These are phyloP conservation scores for Pyrus pyrifolia DNA, from an alignment of 306 rosid genomes.

Conservation along the genomic window DNA sequence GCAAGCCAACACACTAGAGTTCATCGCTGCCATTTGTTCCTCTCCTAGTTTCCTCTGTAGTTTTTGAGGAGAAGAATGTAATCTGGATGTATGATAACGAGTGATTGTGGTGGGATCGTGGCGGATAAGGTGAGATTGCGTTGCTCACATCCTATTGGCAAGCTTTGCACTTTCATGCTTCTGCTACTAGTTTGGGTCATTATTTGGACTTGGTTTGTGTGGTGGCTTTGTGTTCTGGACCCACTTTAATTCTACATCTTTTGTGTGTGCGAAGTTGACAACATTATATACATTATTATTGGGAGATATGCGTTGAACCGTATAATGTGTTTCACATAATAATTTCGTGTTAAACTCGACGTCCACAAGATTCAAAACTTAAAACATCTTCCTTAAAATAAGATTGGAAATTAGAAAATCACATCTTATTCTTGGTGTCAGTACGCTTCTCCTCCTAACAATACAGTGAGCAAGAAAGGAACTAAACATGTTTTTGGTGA, in stretches of 20 bases:
- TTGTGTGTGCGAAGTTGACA: neutral
- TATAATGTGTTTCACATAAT: no score
- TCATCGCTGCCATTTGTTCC: constrained; percentile 61
- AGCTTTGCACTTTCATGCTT: constrained; percentile 6
- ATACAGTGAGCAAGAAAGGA: neutral
- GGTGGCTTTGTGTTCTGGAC: constrained; percentile 23
- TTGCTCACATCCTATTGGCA: constrained; percentile 56
- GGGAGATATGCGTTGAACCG: no score
- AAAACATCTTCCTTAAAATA: no score
- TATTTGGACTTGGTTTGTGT: constrained; percentile 7
- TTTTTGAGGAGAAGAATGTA: neutral
- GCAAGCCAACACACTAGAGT: constrained; percentile 74
- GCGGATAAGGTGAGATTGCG: constrained; percentile 87
- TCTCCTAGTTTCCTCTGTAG: neutral
- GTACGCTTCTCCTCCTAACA: no score
- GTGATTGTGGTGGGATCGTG: constrained; percentile 63
- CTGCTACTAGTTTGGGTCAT: neutral
- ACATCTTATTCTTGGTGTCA: no score
- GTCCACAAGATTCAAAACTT: no score
- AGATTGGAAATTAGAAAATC: neutral
- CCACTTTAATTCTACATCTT: constrained; percentile 21
- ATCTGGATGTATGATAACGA: constrained; percentile 7
- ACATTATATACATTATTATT: no score
- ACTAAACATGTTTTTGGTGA: neutral
- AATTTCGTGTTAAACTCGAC: no score